Base-by-base conservation (phyloP, 2,329 filamentous ascomycete genomes). In the Xylaria sp. region DNA sequence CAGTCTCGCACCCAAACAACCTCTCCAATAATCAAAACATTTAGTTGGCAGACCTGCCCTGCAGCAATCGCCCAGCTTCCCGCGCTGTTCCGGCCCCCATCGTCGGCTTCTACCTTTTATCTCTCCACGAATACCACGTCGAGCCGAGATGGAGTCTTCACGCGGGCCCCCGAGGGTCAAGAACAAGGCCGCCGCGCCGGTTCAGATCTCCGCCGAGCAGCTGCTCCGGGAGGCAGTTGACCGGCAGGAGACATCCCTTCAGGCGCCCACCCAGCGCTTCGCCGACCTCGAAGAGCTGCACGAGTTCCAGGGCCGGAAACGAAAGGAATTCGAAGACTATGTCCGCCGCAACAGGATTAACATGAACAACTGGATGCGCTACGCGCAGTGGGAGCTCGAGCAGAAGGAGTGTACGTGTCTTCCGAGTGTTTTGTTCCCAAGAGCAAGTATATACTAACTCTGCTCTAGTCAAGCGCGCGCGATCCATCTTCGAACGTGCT, bases 361-460 rank as follows among this genome's bases (percentile, higher is more conserved):
- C 69, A 92, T 97, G 82, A 96, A 96, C 79, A 97, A 97, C 75
- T 99, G 94, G 94, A 91, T 94, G 82, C 90, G 92, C 68, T 99
- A 99, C 80, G 93, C 94, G 51, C 85, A 90, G 65, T 99, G 92
- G 91, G 94, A 99, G 77, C 82, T 97, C 56, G 93, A 99, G 72
- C 94, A 99, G 76, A 97, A 97, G 74, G 94, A 99, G 76, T 97
- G 29, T 34, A 34, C 29, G 29, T 34, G 11, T 13, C 16, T 13
- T 7, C 29, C 11, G 24, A 26, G 24, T 5, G 11, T 11, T 7
- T 7, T 13, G 8, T 13, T 13, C 6, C 5, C 16, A 34, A 11
- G 11, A 34, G 5, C 3, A 34, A 6, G 29, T 34, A 6, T 7
- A 34, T 13, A 13, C 29, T 34, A 34, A 34, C 29, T 34, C 11